These are phyloP conservation scores for Durotheca rogersii DNA, from an alignment of 495 filamentous ascomycete genomes.

Conservation along the genomic window DNA sequence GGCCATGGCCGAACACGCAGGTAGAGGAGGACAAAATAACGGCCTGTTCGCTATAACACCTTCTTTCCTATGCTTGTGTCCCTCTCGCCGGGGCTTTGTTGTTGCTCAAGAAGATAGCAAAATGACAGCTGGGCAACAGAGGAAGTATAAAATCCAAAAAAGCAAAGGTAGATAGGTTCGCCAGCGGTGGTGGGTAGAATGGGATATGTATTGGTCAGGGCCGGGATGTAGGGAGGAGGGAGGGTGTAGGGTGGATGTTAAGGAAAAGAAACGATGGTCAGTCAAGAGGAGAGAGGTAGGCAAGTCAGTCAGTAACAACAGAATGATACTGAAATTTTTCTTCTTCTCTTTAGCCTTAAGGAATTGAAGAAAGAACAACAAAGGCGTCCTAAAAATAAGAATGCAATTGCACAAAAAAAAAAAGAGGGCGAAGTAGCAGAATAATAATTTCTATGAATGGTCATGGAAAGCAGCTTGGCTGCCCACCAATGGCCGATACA, in stretches of 20 bases:
- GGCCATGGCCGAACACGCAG: slow-evolving; percentile 49
- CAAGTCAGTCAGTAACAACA: too few relatives aligned
- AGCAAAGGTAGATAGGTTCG: slow-evolving; percentile 31
- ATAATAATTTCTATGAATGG: slow-evolving; percentile 30
- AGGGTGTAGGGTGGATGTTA: slow-evolving; percentile 22
- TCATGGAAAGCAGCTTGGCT: too few relatives aligned
- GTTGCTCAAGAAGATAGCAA: slow-evolving; percentile 25
- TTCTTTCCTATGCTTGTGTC: slow-evolving; percentile 21
- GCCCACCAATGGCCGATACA: too few relatives aligned
- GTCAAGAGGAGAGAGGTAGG: slow-evolving; percentile 1
- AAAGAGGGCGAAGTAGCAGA: too few relatives aligned
- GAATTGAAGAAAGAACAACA: slow-evolving; percentile 24
- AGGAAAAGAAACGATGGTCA: slow-evolving; percentile 26
- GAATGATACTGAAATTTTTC: slow-evolving; percentile 19
- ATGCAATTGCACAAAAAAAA: slow-evolving; percentile 32
- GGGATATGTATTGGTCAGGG: slow-evolving; percentile 25
- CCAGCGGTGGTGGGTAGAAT: slow-evolving; percentile 32
- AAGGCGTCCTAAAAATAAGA: slow-evolving; percentile 15
- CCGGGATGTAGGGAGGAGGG: slow-evolving; percentile 7
- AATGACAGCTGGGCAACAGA: slow-evolving; percentile 26
- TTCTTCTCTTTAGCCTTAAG: slow-evolving; percentile 23
- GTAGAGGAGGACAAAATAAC: slow-evolving; percentile 37
- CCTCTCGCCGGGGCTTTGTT: slow-evolving; percentile 12
- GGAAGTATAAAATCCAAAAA: slow-evolving; percentile 29
- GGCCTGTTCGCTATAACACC: not conserved